Percentiles rank a stretch among this genome's conserved stretches.
These are phyloP conservation scores for Martensiomyces pterosporus DNA, from an alignment of 192 early-diverging fungal genomes.

Conservation along the genomic window DNA sequence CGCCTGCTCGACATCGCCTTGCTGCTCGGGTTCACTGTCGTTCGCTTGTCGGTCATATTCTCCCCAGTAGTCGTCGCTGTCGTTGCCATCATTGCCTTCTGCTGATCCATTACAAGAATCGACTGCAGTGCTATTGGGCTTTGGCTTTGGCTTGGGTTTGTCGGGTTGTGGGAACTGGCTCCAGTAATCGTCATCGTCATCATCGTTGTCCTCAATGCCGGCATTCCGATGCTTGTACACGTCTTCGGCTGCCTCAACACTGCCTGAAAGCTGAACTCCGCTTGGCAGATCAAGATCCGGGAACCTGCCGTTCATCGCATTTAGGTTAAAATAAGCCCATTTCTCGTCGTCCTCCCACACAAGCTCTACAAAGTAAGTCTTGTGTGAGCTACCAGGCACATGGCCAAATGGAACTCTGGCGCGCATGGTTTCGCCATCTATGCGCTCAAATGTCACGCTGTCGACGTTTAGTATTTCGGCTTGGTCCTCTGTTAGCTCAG, in stretches of 20 bases:
- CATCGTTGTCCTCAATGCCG: not conserved
- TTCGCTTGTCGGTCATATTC: constrained; percentile 1
- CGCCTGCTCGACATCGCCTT: not conserved
- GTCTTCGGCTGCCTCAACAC: not conserved
- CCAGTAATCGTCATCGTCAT: constrained; percentile 29
- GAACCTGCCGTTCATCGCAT: not conserved
- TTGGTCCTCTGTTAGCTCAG: constrained; percentile 40
- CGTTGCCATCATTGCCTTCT: not conserved
- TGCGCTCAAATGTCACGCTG: constrained; percentile 13
- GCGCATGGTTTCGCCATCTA: constrained; percentile 6
- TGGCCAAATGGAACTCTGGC: constrained; percentile 26
- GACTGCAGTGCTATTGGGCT: not conserved
- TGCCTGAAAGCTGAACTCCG: not conserved
- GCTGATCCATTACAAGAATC: too few species aligned
- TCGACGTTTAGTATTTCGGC: constrained; percentile 11
- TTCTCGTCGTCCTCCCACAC: constrained; percentile 12
- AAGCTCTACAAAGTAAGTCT: constrained; percentile 13
- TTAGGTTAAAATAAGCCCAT: constrained; percentile 32
- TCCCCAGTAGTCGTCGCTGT: constrained; percentile 9
- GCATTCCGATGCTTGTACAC: not conserved
- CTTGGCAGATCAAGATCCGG: not conserved
- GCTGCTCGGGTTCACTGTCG: not conserved
- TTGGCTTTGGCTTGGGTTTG: not conserved
- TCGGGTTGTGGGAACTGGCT: constrained; percentile 20
- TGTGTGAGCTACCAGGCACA: not conserved